A percentile compares a stretch with the other conserved stretches of the same genome.
Conservation (phyloP, 2,329 filamentous ascomycete species). For the Colletotrichum somersetense region DNA sequence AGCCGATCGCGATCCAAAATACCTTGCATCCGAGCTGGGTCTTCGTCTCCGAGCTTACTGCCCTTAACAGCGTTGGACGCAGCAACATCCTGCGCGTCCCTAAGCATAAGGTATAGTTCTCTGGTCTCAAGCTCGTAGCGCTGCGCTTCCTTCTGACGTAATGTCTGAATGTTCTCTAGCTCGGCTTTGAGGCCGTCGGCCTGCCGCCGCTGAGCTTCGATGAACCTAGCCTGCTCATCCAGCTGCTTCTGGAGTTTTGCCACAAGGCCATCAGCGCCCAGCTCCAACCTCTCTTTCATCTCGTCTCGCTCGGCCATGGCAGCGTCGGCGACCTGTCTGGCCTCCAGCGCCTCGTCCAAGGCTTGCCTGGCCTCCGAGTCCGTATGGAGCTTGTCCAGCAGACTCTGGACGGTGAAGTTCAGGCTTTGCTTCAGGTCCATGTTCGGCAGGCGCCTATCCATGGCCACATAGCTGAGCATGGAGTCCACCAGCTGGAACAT, state of each 20-base stretch:
- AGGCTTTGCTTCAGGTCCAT: slow-evolving; percentile 98
- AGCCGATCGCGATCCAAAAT: slow-evolving; percentile 93
- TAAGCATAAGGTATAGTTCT: slow-evolving; percentile 97
- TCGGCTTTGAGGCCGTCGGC: slow-evolving; percentile 91
- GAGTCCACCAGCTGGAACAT: slow-evolving; percentile 98
- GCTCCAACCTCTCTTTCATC: slow-evolving; percentile 86
- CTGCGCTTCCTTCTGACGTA: slow-evolving; percentile 91
- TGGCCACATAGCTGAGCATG: slow-evolving; percentile 99
- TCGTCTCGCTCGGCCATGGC: slow-evolving; percentile 97
- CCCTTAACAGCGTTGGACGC: slow-evolving; percentile 81
- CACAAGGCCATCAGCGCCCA: slow-evolving; percentile 93
- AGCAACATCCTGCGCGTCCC: slow-evolving; percentile 95
- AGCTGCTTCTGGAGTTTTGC: slow-evolving; percentile 92
- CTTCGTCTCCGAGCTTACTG: slow-evolving; percentile 66
- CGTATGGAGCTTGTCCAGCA: slow-evolving; percentile 95
- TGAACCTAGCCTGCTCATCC: slow-evolving; percentile 92
- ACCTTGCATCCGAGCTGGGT: slow-evolving; percentile 85
- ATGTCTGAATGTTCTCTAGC: slow-evolving; percentile 84
- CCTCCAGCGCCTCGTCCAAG: slow-evolving; percentile 90
- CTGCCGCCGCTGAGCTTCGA: slow-evolving; percentile 88
- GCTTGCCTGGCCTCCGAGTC: slow-evolving; percentile 95
- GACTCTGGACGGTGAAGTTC: slow-evolving; percentile 95
- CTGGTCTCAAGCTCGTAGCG: slow-evolving; percentile 95
- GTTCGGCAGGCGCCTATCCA: slow-evolving; percentile 94
- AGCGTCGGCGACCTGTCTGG: slow-evolving; percentile 92